Evolutionary conservation across 371 early-diverging fungal species (phyloP).

Genomic region (Chytridiales sp.): DNA sequence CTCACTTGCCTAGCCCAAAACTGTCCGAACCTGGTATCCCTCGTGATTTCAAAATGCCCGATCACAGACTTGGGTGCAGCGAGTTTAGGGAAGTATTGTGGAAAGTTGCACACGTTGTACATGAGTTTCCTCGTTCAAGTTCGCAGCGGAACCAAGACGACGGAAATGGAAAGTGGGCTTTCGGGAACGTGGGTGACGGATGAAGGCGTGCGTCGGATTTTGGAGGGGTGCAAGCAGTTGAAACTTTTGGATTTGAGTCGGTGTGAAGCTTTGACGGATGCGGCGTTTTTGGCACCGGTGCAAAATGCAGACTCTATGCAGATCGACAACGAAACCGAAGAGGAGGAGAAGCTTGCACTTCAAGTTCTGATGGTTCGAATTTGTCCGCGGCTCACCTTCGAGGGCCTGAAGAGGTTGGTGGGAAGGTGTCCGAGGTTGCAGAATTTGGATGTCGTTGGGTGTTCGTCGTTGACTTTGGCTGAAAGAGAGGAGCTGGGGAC

Average conservation of each 20-base stretch:
- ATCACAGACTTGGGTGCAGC: conserved; percentile 15
- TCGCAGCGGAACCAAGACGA: background rate
- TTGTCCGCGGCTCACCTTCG: conserved; percentile 19
- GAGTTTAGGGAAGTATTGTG: conserved; percentile 10
- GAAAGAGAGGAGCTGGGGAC: conserved; percentile 21
- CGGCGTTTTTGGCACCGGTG: conserved; percentile 10
- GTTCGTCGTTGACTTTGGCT: conserved; percentile 13
- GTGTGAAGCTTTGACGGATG: conserved; percentile 23
- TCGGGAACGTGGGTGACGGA: conserved; percentile 16
- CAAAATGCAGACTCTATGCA: background rate
- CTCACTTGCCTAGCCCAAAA: conserved; percentile 7
- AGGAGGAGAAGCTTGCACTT: conserved; percentile 6
- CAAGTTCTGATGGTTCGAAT: conserved; percentile 21
- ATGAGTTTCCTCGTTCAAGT: conserved; percentile 18
- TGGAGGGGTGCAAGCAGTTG: conserved; percentile 15
- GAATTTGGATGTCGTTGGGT: conserved; percentile 27
- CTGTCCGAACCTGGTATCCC: conserved; percentile 16
- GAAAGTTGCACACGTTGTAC: conserved; percentile 23
- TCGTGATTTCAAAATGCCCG: conserved; percentile 26
- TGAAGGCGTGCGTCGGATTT: conserved; percentile 19
- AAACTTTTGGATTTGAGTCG: conserved; percentile 25
- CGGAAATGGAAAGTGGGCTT: background rate
- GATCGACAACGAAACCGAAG: background rate
- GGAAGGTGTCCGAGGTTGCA: conserved; percentile 20
- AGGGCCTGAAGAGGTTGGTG: conserved; percentile 11